A percentile compares a stretch with the other conserved stretches of the same genome.
Evolutionary conservation across 2,329 filamentous ascomycete genomes (phyloP).

Genomic region (Penicillium sumatraense): DNA sequence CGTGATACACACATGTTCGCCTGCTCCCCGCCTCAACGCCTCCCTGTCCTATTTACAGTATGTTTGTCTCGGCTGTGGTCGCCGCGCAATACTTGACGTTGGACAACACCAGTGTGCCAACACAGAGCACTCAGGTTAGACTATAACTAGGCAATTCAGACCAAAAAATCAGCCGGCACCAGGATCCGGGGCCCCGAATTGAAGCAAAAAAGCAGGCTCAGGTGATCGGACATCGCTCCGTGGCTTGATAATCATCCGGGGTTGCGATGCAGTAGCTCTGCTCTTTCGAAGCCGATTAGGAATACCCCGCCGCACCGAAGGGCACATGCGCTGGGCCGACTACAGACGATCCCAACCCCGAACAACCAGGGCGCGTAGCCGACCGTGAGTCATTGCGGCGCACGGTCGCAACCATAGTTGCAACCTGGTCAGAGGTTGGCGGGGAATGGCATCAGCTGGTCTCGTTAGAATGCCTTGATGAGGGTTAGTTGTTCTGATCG

Average conservation of each 20-base stretch:
- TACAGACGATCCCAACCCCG: slow-evolving; percentile 5
- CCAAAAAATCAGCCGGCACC: too few species aligned
- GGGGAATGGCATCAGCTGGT: slow-evolving; percentile 18
- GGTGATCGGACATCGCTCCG: slow-evolving; percentile 17
- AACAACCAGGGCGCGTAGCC: slow-evolving; percentile 9
- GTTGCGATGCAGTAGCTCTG: slow-evolving; percentile 1
- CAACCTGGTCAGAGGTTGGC: neutral
- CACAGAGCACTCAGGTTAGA: too few species aligned
- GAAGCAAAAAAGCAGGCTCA: slow-evolving; percentile 3
- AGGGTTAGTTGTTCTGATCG: slow-evolving; percentile 15
- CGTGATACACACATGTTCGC: too few species aligned
- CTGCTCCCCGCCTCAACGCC: neutral
- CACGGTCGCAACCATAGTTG: slow-evolving; percentile 7
- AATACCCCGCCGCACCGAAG: slow-evolving; percentile 10
- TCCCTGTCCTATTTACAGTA: neutral
- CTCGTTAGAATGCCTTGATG: neutral
- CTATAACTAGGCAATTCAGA: too few species aligned
- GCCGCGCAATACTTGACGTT: neutral
- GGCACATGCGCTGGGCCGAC: slow-evolving; percentile 18
- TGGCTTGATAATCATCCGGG: slow-evolving; percentile 20
- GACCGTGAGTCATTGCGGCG: slow-evolving; percentile 26
- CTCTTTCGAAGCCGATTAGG: neutral
- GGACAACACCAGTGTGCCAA: too few species aligned
- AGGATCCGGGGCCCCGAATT: neutral
- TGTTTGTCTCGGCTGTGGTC: neutral